Evolutionary conservation across 2,329 filamentous ascomycete genomes (phyloP), one percentile per base, ranked within the genome.

Genomic region (Calonectria naviculata): DNA sequence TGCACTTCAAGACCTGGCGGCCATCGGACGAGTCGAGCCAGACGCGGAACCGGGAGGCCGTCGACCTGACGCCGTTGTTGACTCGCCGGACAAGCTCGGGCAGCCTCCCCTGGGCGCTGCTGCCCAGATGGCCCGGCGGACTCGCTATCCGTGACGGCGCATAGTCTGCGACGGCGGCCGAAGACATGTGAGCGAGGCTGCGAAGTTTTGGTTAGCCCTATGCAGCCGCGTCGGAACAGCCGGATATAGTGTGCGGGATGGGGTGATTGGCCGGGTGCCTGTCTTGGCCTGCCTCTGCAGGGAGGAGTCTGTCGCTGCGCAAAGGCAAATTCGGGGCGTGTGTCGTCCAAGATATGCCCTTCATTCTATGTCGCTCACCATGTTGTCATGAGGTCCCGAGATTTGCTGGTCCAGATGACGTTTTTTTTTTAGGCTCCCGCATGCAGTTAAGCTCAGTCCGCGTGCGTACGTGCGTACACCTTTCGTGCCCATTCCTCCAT

Each of bases 1-100:
- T 96, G 86, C 95, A 98, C 84, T 98, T 98, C 77, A 98, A 84
- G 62, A 98, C 93, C 38, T 92, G 93, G 66, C 92, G 92, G 6
- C 95, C 95, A 15, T 90, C 91, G 19, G 93, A 91, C 0, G 95
- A 95, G 41, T 88, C 85, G 8, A 92, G 80, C 86, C 77, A 78
- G 26, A 52, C 52, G n/a, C 94, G 97, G 65, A 82, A 81, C 82
- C 89, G 89, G 44, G 88, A 80, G 47, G 83, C 81, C 6, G 81
- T 72, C 29, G 85, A 77, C 56, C 77, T 83, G 65, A 86, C 71
- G 66, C 66, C 69, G 56, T 72, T 65, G 54, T 34, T 72, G 12
- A 73, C 42, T 19, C 68, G 47, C 17, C 72, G 74, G 38, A 66
- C 52, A 34, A 78, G 10, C 58, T 47, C 69, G 17, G 66, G 26